Percentiles rank a stretch among this genome's conserved stretches.
These are phyloP conservation scores for Yamadazyma blattariae DNA, from an alignment of 1,139 yeast species.

Conservation along the genomic window DNA sequence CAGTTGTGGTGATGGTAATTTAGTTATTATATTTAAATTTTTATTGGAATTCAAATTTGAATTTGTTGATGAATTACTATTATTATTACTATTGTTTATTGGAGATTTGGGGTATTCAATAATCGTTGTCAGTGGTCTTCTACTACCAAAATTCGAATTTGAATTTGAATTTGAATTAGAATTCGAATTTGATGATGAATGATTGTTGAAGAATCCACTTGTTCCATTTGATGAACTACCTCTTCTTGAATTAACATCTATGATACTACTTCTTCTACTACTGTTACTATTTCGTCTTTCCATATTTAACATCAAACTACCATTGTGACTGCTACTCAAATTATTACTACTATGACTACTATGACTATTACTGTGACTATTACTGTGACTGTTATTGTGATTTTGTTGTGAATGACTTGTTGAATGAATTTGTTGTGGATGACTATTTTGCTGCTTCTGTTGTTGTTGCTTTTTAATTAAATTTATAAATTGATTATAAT, in stretches of 20 bases:
- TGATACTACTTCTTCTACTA: slow-evolving; percentile 7
- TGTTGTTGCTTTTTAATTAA: slow-evolving; percentile 16
- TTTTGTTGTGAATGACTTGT: slow-evolving; percentile 1
- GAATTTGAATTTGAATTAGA: neutral
- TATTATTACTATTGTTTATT: slow-evolving; percentile 9
- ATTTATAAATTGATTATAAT: slow-evolving; percentile 31
- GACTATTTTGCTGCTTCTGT: slow-evolving; percentile 4
- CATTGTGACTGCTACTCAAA: too few relatives aligned
- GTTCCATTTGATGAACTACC: slow-evolving; percentile 8
- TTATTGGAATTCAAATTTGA: too few relatives aligned
- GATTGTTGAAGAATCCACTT: neutral
- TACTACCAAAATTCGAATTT: slow-evolving; percentile 2
- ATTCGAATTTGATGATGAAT: neutral
- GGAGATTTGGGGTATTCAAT: slow-evolving; percentile 17
- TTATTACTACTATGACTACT: too few relatives aligned
- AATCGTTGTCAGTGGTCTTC: slow-evolving; percentile 4
- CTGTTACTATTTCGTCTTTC: slow-evolving; percentile 5
- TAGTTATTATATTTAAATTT: slow-evolving; percentile 8
- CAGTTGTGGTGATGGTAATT: slow-evolving; percentile 16
- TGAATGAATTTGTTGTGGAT: neutral
- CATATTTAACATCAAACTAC: too few relatives aligned
- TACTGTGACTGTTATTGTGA: neutral
- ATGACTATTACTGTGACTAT: neutral
- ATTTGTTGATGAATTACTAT: too few relatives aligned
- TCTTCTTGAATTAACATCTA: slow-evolving; percentile 8